Evolutionary conservation across 2,329 filamentous ascomycete genomes (phyloP).

Genomic region (Ceratocystis eucalypticola): DNA sequence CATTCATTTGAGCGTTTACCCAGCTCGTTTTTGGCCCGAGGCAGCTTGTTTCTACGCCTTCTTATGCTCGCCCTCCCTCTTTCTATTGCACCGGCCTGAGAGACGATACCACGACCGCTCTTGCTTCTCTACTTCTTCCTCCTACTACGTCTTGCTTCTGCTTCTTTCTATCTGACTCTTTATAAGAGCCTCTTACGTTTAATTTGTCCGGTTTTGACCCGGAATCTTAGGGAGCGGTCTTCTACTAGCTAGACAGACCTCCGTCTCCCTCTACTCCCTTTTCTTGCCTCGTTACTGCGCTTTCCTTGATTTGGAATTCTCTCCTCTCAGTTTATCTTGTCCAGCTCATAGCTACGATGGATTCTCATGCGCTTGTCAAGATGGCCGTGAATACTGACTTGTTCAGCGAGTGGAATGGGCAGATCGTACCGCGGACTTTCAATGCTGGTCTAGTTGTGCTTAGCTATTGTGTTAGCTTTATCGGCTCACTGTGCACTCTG

Average conservation of each 20-base stretch:
- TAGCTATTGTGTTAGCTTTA: conserved; percentile 62
- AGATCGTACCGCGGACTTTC: conserved; percentile 37
- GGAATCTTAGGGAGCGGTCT: background rate
- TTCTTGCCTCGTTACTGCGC: background rate
- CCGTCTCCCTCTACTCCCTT: background rate
- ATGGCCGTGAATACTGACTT: conserved; percentile 22
- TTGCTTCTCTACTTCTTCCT: no score
- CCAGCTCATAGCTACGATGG: background rate
- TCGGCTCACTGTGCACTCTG: conserved; percentile 65
- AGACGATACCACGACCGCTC: no score
- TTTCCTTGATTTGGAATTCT: background rate
- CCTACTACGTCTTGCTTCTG: no score
- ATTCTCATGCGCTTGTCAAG: background rate
- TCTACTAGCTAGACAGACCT: background rate
- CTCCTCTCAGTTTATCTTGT: background rate
- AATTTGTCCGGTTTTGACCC: background rate
- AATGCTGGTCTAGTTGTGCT: conserved; percentile 52
- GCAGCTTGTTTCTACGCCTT: background rate
- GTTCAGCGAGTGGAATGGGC: conserved; percentile 31
- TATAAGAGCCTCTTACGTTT: background rate
- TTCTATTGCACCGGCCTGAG: no score
- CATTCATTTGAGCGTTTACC: background rate
- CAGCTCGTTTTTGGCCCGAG: background rate
- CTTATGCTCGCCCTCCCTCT: background rate
- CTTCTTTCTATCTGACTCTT: no score